Evolutionary conservation across 2,329 filamentous ascomycete genomes (phyloP), one percentile per base, ranked within the genome.

Genomic region (Fusarium armeniacum): DNA sequence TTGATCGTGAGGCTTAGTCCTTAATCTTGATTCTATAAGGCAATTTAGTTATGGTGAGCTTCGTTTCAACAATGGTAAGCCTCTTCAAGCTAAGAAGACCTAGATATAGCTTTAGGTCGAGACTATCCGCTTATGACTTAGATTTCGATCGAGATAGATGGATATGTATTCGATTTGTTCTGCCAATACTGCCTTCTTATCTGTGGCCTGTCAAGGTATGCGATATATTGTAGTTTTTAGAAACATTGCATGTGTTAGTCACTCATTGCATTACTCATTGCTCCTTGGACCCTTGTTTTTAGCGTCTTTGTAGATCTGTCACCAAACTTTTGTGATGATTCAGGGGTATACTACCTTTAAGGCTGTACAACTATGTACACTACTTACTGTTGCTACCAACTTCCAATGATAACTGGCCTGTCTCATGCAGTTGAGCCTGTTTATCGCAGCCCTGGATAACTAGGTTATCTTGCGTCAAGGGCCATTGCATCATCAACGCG

Each of bases 261-360:
- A 32, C 28, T 32, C 30, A 51, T 40, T 30, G 18, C 46, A 30
- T 30, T 30, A 4, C 28, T 30, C 28, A 11, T 53, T 45, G 38
- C 40, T 50, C 26, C 30, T 22, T 64, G 47, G 59, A 69, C 67
- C 67, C 67, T 69, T 59, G 20, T 41, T 71, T 70, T 71, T 70
- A 70, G 67, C 54, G 64, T 59, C 49, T 52, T 69, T 69, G 67
- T 38, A 49, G 67, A 70, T 70, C 67, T 45, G 41, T 30, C 35
- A 64, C 51, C 56, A 43, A 43, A 45, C 18, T 47, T 32, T 36
- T 62, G 33, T 56, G 38, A 53, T 52, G 38, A 61, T 60, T 65
- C 67, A 71, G 67, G 67, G 67, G 67, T 65, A 54, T 30, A 20
- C 18, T 50, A 40, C 5, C 24, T 26, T n/a, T 20, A 38, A 38